These are phyloP conservation scores for Podila minutissima DNA, from an alignment of 192 early-diverging fungal genomes.

Conservation along the genomic window DNA sequence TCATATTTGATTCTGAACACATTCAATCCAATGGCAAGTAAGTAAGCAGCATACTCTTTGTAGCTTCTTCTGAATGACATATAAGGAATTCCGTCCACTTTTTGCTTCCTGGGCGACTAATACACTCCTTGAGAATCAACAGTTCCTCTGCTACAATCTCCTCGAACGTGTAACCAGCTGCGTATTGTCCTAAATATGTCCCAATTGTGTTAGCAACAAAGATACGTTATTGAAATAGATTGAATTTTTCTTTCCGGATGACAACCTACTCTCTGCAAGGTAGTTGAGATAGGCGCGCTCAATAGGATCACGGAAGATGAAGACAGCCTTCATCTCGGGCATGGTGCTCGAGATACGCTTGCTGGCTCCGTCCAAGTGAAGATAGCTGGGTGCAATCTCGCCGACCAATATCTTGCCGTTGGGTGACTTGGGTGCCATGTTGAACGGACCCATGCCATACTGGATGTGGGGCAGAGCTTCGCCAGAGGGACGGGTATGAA, in stretches of 20 bases:
- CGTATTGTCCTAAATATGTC: conserved; percentile 40
- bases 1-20: background rate
- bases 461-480: conserved; percentile 48
- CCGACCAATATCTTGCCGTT: conserved; percentile 43
- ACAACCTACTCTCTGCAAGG: conserved; percentile 45
- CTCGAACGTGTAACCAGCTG: conserved; percentile 46
- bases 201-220: no score
- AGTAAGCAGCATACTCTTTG: conserved; percentile 25
- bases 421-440: conserved; percentile 30
- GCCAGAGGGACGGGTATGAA: conserved; percentile 12
- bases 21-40: background rate
- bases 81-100: conserved; percentile 43
- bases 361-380: conserved; percentile 50
- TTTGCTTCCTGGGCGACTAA: conserved; percentile 43
- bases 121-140: conserved; percentile 43
- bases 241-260: no score
- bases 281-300: conserved; percentile 61
- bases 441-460: conserved; percentile 37
- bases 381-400: conserved; percentile 45
- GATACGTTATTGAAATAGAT: no score
- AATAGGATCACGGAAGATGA: conserved; percentile 61
- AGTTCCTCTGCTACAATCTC: conserved; percentile 48
- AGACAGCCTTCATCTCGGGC: conserved; percentile 60
- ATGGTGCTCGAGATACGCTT: conserved; percentile 57
- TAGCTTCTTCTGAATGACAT: conserved; percentile 47